phyloP scores from a whole-genome alignment of 805 yeast genomes.

The Saturnispora serradocipensis region DNA sequence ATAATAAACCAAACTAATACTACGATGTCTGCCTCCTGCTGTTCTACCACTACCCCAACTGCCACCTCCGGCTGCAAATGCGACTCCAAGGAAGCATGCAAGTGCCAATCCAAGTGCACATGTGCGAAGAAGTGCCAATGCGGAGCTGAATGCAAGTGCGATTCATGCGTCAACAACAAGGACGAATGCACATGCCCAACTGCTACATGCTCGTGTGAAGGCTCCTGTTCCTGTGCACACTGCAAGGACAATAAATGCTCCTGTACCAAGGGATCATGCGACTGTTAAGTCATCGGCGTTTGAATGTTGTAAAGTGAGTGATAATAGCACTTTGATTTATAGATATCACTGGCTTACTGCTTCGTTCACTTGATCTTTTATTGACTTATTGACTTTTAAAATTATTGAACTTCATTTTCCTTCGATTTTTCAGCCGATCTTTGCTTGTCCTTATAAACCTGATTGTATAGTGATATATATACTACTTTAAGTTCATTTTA shows the following conservation, averaged over 20 bases:
- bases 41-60: background rate
- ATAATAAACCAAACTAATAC: background rate
- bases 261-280: background rate
- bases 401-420: background rate
- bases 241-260: constrained; percentile 2
- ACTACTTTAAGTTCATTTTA: background rate
- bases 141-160: constrained; percentile 9
- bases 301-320: background rate
- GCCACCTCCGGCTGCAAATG: background rate
- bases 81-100: background rate
- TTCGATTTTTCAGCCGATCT: background rate
- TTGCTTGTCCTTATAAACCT: background rate
- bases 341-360: background rate
- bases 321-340: background rate
- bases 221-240: constrained; percentile 6
- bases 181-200: constrained; percentile 9
- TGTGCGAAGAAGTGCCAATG: constrained; percentile 12
- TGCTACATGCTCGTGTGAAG: constrained; percentile 8
- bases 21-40: constrained; percentile 1
- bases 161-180: constrained; percentile 7
- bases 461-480: background rate
- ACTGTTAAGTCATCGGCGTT: background rate
- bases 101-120: constrained; percentile 4
- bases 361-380: background rate
- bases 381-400: background rate